Evolutionary conservation across 164 flowering plant species (phyloP).

Genomic region (Protea cynaroides): DNA sequence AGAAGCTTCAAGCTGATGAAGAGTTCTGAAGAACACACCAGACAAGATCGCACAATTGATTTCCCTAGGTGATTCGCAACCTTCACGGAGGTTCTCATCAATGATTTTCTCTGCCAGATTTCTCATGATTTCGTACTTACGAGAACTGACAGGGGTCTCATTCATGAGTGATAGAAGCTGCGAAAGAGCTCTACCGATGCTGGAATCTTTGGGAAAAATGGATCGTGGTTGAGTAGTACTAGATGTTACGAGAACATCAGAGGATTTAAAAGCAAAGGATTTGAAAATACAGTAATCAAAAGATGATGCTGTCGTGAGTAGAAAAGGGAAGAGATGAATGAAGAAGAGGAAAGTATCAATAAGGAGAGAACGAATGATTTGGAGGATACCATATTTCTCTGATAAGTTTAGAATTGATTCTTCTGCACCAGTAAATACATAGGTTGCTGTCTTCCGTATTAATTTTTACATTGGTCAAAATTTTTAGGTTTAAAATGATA

Average conservation of each 20-base stretch:
- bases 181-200: constrained; percentile 61
- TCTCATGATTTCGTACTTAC: constrained; percentile 72
- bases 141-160: constrained; percentile 60
- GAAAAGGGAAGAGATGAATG: constrained; percentile 29
- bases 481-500: too few species aligned
- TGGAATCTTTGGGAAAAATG: constrained; percentile 22
- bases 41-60: constrained; percentile 55
- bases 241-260: too few species aligned
- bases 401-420: constrained; percentile 26
- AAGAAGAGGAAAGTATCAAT: constrained; percentile 38
- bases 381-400: constrained; percentile 30
- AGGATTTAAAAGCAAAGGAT: background rate
- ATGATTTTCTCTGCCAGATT: constrained; percentile 59
- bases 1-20: constrained; percentile 43
- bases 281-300: background rate
- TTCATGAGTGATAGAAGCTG: constrained; percentile 51
- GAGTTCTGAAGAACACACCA: constrained; percentile 49
- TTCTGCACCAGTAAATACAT: constrained; percentile 32
- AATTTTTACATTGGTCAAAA: too few species aligned
- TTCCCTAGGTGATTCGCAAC: constrained; percentile 30
- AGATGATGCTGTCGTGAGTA: background rate
- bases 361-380: constrained; percentile 28
- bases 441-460: constrained; percentile 31
- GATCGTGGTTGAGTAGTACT: background rate
- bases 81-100: constrained; percentile 54